Conservation (phyloP, 805 yeast genomes). For the Ogataea zsoltii region DNA sequence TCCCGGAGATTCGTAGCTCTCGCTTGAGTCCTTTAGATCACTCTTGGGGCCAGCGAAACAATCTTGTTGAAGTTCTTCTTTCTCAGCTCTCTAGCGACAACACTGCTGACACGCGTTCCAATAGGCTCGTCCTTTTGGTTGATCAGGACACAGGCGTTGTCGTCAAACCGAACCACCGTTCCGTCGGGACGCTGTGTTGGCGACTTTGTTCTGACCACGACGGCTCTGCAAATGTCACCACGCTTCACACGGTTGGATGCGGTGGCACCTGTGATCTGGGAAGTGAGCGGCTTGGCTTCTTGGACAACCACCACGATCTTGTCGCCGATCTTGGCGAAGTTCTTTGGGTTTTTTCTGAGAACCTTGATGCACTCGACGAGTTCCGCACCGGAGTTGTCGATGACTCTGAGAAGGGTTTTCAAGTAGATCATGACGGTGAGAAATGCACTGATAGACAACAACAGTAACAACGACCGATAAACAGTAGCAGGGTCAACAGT, state of each 20-base stretch:
- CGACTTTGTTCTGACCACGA: slow-evolving; percentile 84
- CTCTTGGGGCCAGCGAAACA: slow-evolving; percentile 88
- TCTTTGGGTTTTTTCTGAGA: slow-evolving; percentile 81
- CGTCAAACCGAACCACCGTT: slow-evolving; percentile 82
- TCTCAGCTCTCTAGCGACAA: slow-evolving; percentile 87
- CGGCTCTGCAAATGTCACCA: slow-evolving; percentile 95
- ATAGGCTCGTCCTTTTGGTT: slow-evolving; percentile 90
- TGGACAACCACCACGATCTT: slow-evolving; percentile 92
- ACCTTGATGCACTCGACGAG: slow-evolving; percentile 96
- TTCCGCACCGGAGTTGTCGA: slow-evolving; percentile 93
- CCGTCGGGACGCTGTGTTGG: slow-evolving; percentile 83
- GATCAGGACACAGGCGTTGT: slow-evolving; percentile 93
- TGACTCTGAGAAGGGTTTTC: slow-evolving; percentile 83
- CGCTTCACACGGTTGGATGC: slow-evolving; percentile 83
- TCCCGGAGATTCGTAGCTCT: not conserved
- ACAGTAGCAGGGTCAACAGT: too few species aligned
- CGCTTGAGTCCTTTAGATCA: slow-evolving; percentile 39
- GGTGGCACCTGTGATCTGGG: slow-evolving; percentile 68
- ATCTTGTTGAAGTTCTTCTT: slow-evolving; percentile 83
- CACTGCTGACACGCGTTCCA: slow-evolving; percentile 89
- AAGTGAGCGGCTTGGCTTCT: slow-evolving; percentile 77
- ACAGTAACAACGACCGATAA: not conserved
- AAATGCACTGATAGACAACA: not conserved
- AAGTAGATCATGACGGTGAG: slow-evolving; percentile 69
- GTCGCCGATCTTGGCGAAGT: slow-evolving; percentile 86